Conservation (phyloP, 1,139 yeast genomes). For the Yamadazyma pseudoaaseri region DNA sequence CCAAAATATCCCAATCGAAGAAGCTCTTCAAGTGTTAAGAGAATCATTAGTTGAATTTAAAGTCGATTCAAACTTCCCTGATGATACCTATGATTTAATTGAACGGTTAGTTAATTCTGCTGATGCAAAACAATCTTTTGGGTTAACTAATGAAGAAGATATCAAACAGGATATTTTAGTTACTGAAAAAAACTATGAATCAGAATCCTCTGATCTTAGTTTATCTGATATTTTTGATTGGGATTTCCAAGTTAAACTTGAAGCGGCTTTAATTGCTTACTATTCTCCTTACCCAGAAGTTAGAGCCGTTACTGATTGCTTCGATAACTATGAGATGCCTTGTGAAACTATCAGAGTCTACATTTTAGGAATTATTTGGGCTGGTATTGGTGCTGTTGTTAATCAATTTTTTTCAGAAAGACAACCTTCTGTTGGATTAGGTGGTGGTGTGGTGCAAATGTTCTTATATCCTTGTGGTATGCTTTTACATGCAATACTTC, state of each 20-base stretch:
- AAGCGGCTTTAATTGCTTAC: slow-evolving; percentile 50
- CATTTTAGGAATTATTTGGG: slow-evolving; percentile 52
- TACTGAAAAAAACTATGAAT: slow-evolving; percentile 20
- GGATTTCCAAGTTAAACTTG: slow-evolving; percentile 32
- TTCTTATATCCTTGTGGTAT: slow-evolving; percentile 26
- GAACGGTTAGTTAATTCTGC: slow-evolving; percentile 18
- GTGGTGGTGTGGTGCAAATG: slow-evolving; percentile 42
- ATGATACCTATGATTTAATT: slow-evolving; percentile 25
- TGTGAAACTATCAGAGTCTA: slow-evolving; percentile 61
- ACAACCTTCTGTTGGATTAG: slow-evolving; percentile 47
- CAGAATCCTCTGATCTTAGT: slow-evolving; percentile 40
- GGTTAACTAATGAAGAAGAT: neutral
- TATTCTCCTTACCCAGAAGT: slow-evolving; percentile 69
- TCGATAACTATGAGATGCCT: slow-evolving; percentile 49
- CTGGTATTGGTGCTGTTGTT: slow-evolving; percentile 49
- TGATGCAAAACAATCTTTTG: slow-evolving; percentile 9
- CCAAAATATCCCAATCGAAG: slow-evolving; percentile 32
- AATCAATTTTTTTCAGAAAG: slow-evolving; percentile 59
- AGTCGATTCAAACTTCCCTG: slow-evolving; percentile 51
- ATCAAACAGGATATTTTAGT: slow-evolving; percentile 18
- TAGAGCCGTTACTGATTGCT: slow-evolving; percentile 54
- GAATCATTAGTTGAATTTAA: slow-evolving; percentile 38
- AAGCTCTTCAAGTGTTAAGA: slow-evolving; percentile 41
- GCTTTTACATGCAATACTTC: slow-evolving; percentile 20
- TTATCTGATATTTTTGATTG: slow-evolving; percentile 43